These are phyloP conservation scores for Solanum sitiens DNA, from an alignment of 257 asterid species.

Conservation along the genomic window DNA sequence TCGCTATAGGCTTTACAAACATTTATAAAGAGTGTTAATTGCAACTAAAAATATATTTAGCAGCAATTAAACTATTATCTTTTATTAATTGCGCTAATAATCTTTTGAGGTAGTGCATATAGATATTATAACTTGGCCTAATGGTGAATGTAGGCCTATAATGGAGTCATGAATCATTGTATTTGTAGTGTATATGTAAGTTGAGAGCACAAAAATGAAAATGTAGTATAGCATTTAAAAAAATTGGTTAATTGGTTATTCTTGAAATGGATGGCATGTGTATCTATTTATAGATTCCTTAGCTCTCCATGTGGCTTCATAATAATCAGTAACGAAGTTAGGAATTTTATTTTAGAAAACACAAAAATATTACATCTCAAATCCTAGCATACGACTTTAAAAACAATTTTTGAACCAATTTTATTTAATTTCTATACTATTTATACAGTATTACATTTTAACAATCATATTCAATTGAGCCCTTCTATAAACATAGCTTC, in stretches of 20 bases:
- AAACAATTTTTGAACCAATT: not conserved
- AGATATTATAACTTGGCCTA: not conserved
- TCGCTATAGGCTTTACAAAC: not conserved
- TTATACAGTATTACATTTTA: not conserved
- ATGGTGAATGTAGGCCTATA: not conserved
- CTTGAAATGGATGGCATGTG: constrained; percentile 9
- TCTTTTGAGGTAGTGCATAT: too few relatives aligned
- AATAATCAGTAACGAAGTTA: not conserved
- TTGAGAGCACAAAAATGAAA: not conserved
- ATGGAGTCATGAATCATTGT: not conserved
- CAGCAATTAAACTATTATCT: too few relatives aligned
- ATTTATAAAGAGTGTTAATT: not conserved
- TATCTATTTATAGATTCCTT: not conserved
- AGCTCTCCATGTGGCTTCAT: not conserved
- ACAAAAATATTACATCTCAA: too few relatives aligned
- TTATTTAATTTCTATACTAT: not conserved
- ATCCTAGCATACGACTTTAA: not conserved
- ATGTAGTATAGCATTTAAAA: not conserved
- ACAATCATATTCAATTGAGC: not conserved
- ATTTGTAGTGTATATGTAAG: not conserved
- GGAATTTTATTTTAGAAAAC: not conserved
- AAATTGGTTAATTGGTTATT: not conserved
- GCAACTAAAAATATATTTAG: not conserved
- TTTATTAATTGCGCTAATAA: too few relatives aligned
- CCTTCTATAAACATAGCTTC: not conserved